Percentiles rank a stretch among this genome's conserved stretches.
Conservation (phyloP, 1,139 yeast species). For the Hansenula sp. region DNA sequence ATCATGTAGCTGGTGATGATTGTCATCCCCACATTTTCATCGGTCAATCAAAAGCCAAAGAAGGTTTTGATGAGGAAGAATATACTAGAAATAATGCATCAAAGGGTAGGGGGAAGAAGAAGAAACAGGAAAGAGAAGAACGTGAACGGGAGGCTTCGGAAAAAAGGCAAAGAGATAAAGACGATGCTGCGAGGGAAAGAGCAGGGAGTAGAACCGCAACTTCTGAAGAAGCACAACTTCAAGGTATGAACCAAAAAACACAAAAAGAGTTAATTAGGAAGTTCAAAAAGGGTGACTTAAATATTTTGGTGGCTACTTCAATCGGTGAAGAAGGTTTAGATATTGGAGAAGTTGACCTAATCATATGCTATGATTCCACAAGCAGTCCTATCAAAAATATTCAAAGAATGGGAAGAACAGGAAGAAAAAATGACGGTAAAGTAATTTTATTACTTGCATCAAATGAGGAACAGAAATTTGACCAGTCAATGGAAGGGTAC, state of each 20-base stretch:
- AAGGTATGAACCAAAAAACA: slow-evolving; percentile 63
- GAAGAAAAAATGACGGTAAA: slow-evolving; percentile 87
- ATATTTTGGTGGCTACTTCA: slow-evolving; percentile 89
- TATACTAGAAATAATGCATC: slow-evolving; percentile 37
- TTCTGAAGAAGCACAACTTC: slow-evolving; percentile 39
- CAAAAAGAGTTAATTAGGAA: slow-evolving; percentile 71
- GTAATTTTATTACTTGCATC: slow-evolving; percentile 76
- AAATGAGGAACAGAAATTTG: slow-evolving; percentile 75
- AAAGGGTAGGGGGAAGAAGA: slow-evolving; percentile 37
- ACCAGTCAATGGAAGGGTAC: slow-evolving; percentile 83
- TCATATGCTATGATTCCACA: slow-evolving; percentile 89
- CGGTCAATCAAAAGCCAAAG: slow-evolving; percentile 72
- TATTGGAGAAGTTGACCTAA: slow-evolving; percentile 95
- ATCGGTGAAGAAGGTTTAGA: slow-evolving; percentile 99
- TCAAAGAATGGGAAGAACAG: slow-evolving; percentile 98
- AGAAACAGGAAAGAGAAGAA: slow-evolving; percentile 28
- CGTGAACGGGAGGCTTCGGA: slow-evolving; percentile 24
- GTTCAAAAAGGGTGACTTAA: slow-evolving; percentile 68
- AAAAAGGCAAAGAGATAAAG: slow-evolving; percentile 24
- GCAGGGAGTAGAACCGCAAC: slow-evolving; percentile 33
- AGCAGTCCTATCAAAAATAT: slow-evolving; percentile 90
- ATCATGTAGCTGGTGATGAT: slow-evolving; percentile 33
- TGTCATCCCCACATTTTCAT: slow-evolving; percentile 83
- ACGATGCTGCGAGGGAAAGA: slow-evolving; percentile 28
- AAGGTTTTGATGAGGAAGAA: slow-evolving; percentile 54